These are phyloP conservation scores for Penicillium nordicum DNA, from an alignment of 2,329 filamentous ascomycete species.

Conservation along the genomic window DNA sequence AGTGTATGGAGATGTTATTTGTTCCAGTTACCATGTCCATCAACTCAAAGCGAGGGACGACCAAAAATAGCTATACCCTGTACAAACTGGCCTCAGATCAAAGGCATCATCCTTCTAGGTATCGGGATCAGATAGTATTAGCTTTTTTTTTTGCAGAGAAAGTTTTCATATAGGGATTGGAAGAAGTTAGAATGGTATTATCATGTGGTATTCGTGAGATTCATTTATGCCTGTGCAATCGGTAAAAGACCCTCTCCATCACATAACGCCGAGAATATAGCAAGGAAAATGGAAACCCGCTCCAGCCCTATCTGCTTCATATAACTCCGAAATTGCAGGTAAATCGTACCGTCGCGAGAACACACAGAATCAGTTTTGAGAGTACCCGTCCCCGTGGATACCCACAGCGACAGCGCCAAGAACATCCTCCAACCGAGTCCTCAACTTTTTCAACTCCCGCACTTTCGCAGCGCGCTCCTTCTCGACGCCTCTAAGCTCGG, in stretches of 20 bases:
- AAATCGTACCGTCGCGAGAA: background rate
- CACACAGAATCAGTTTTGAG: background rate
- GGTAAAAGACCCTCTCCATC: background rate
- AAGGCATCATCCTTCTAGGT: background rate
- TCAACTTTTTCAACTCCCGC: constrained; percentile 41
- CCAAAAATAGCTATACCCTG: background rate
- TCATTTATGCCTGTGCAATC: constrained; percentile 3
- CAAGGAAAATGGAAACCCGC: background rate
- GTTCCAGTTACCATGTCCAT: background rate
- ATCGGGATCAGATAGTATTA: background rate
- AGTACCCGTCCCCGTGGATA: constrained; percentile 28
- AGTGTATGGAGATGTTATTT: background rate
- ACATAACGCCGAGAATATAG: constrained; percentile 3
- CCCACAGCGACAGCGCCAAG: constrained; percentile 41
- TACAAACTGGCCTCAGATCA: background rate
- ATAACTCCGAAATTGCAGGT: background rate
- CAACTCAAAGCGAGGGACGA: background rate
- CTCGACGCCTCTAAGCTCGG: constrained; percentile 45
- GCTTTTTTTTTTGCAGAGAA: background rate
- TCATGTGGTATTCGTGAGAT: background rate
- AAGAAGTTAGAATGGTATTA: background rate
- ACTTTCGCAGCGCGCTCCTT: constrained; percentile 41
- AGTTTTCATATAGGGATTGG: background rate
- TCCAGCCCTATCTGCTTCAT: background rate
- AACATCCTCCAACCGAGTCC: constrained; percentile 43